phyloP scores from a whole-genome alignment of 2,329 filamentous ascomycete species.

The Colletotrichum scovillei region DNA sequence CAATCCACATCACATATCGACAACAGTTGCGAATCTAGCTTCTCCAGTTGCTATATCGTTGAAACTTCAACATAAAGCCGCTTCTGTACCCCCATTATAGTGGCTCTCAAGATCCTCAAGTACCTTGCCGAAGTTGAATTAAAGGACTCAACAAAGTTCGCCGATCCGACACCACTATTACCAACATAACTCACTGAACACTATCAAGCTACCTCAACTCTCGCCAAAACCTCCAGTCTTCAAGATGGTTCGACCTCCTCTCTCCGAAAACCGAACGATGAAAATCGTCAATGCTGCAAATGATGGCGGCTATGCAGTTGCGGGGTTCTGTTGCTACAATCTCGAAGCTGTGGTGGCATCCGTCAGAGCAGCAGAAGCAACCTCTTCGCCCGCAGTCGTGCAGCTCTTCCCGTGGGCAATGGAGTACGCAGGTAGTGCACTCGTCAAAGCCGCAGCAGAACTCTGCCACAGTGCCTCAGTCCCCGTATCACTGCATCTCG shows the following conservation, averaged over 20 bases:
- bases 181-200: not conserved
- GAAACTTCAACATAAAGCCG: not conserved
- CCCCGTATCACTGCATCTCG: conserved; percentile 66
- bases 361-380: not conserved
- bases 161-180: not conserved
- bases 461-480: not conserved
- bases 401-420: not conserved
- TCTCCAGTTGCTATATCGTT: not conserved
- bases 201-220: not conserved
- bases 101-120: no score
- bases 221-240: not conserved
- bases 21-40: not conserved
- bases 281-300: conserved; percentile 65
- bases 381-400: not conserved
- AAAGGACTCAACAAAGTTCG: not conserved
- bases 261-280: not conserved
- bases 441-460: not conserved
- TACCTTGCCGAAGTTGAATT: no score
- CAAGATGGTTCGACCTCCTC: not conserved
- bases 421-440: not conserved
- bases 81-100: not conserved
- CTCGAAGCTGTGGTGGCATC: not conserved
- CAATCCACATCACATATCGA: not conserved
- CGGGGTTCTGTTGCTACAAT: conserved; percentile 55
- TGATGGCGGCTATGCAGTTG: conserved; percentile 65